Conservation (phyloP, 352 stramenopile species). For the Phytopythium aichiense region DNA sequence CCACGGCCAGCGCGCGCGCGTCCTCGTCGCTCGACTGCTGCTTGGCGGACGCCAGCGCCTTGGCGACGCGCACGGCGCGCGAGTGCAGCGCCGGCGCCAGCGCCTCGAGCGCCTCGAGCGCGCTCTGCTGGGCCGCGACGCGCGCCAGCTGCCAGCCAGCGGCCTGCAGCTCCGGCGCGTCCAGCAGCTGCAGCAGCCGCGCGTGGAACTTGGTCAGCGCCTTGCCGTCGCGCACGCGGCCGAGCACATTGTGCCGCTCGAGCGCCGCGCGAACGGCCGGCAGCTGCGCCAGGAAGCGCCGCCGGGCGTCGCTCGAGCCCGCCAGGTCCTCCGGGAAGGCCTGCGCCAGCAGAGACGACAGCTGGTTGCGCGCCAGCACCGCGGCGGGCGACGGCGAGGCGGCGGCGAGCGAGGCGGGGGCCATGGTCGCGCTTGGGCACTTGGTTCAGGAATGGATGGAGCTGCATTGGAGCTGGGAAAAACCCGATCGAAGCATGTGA, state of each 20-base stretch:
- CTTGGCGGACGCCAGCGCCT: slow-evolving; percentile 38
- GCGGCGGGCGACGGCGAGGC: slow-evolving; percentile 14
- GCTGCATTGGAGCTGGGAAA: not conserved
- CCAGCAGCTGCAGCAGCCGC: slow-evolving; percentile 55
- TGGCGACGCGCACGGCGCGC: slow-evolving; percentile 60
- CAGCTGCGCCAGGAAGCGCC: slow-evolving; percentile 47
- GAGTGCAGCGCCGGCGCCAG: slow-evolving; percentile 56
- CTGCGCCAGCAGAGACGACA: slow-evolving; percentile 72
- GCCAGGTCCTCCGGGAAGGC: slow-evolving; percentile 58
- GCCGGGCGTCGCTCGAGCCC: slow-evolving; percentile 31
- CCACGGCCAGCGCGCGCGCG: slow-evolving; percentile 24
- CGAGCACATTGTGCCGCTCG: slow-evolving; percentile 70
- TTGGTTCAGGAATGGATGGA: not conserved
- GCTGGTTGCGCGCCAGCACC: slow-evolving; percentile 69
- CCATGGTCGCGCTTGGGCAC: not conserved
- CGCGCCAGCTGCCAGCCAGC: slow-evolving; percentile 61
- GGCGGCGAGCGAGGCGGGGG: not conserved
- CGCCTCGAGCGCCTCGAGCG: slow-evolving; percentile 52
- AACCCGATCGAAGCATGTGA: too few relatives aligned
- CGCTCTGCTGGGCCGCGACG: slow-evolving; percentile 53
- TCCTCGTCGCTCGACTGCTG: slow-evolving; percentile 16
- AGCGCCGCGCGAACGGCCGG: slow-evolving; percentile 43
- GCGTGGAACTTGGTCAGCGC: slow-evolving; percentile 72
- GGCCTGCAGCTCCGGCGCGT: slow-evolving; percentile 29
- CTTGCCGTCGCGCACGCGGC: slow-evolving; percentile 64